These are phyloP conservation scores for Lanmaoa pseudosensibilis DNA, from an alignment of 768 basidiomycete species.

Conservation along the genomic window DNA sequence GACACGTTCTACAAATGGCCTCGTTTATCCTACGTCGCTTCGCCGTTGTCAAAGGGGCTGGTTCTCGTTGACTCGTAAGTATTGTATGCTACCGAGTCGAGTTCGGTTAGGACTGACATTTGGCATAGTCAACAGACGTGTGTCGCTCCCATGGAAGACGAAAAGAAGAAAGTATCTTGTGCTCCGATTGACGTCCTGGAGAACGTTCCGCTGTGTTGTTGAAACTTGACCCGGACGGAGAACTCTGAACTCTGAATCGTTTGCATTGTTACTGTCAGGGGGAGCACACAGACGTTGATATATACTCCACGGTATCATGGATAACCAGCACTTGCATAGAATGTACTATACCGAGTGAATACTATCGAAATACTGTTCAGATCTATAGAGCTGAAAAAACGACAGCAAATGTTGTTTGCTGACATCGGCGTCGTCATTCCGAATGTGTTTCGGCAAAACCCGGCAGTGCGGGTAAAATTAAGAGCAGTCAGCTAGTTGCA, in stretches of 20 bases:
- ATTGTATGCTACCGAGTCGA: too few relatives aligned
- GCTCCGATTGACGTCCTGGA: not conserved
- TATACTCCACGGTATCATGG: not conserved
- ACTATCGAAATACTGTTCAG: not conserved
- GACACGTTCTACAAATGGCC: slow-evolving; percentile 12
- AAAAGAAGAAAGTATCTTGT: not conserved
- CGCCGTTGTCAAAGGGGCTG: not conserved
- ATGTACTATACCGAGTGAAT: not conserved
- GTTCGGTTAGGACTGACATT: not conserved
- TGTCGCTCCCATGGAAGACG: not conserved
- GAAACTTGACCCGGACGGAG: not conserved
- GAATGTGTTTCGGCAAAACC: slow-evolving; percentile 16
- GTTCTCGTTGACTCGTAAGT: slow-evolving; percentile 18
- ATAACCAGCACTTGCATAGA: too few relatives aligned
- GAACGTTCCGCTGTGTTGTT: not conserved
- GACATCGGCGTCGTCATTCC: not conserved
- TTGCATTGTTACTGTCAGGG: not conserved
- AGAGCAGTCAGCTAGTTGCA: not conserved
- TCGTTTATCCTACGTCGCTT: not conserved
- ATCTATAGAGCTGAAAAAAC: too few relatives aligned
- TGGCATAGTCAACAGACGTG: slow-evolving; percentile 12
- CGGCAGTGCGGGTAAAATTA: slow-evolving; percentile 12
- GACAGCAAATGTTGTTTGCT: not conserved
- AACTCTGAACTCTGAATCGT: too few relatives aligned
- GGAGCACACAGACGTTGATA: not conserved